Percentiles rank a stretch among this genome's conserved stretches.
These are phyloP conservation scores for Colletotrichum godetiae DNA, from an alignment of 2,329 filamentous ascomycete genomes.

Conservation along the genomic window DNA sequence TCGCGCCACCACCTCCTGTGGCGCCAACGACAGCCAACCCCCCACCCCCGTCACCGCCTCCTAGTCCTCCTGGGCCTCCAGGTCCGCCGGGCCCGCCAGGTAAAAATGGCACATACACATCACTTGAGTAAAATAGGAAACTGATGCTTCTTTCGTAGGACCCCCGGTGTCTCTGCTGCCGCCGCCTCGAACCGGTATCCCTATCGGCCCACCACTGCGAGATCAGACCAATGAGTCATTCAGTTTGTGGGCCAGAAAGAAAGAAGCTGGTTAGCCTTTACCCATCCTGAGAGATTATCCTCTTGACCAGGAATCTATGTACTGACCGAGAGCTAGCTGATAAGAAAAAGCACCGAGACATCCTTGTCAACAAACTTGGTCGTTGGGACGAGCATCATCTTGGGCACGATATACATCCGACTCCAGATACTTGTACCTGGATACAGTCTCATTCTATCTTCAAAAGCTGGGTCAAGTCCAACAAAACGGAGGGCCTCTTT, in stretches of 20 bases:
- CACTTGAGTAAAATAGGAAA: not conserved
- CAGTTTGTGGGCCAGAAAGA: slow-evolving; percentile 9
- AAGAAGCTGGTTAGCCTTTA: not conserved
- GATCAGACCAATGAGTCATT: not conserved
- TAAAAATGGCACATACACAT: not conserved
- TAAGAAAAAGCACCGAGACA: not conserved
- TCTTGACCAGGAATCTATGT: not conserved
- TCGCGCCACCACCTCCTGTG: not conserved
- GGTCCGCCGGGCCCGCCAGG: not conserved
- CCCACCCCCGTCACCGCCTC: not conserved
- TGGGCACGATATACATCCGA: slow-evolving; percentile 18
- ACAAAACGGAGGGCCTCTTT: slow-evolving; percentile 27
- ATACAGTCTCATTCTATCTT: slow-evolving; percentile 32
- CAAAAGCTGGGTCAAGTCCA: slow-evolving; percentile 35
- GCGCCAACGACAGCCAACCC: not conserved
- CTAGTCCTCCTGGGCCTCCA: not conserved
- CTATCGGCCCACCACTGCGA: not conserved
- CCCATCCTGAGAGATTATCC: not conserved
- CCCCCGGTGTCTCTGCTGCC: not conserved
- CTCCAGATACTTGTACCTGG: slow-evolving; percentile 38
- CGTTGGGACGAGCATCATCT: slow-evolving; percentile 18
- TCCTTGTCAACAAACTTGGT: not conserved
- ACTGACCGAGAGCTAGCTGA: not conserved
- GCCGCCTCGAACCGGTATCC: not conserved
- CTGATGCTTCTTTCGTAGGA: not conserved